A percentile compares a stretch with the other conserved stretches of the same genome.
Conservation (phyloP, 345 rosid genomes). For the Combretum micranthum region DNA sequence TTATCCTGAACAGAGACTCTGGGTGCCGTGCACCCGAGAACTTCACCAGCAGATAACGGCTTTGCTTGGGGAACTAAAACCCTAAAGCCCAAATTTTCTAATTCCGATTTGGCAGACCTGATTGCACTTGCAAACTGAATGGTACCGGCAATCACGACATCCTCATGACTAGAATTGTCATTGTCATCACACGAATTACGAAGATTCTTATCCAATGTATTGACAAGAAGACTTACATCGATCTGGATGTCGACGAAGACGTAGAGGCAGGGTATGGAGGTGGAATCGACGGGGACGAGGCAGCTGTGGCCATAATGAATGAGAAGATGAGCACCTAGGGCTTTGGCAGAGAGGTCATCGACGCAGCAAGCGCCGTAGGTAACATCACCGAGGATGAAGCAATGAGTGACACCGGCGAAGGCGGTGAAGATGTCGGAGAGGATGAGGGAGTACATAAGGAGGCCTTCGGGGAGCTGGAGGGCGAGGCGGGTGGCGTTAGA, state of each 20-base stretch:
- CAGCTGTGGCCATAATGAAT: constrained; percentile 95
- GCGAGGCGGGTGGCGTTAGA: constrained; percentile 61
- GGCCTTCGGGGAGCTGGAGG: constrained; percentile 85
- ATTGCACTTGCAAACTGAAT: constrained; percentile 85
- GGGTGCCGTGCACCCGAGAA: constrained; percentile 84
- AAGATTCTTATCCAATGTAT: constrained; percentile 49
- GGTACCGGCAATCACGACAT: constrained; percentile 67
- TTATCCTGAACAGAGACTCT: constrained; percentile 20
- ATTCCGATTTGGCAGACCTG: constrained; percentile 70
- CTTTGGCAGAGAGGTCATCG: constrained; percentile 71
- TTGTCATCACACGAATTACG: constrained; percentile 7
- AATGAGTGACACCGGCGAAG: constrained; percentile 54
- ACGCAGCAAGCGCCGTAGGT: constrained; percentile 94
- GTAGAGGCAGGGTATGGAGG: constrained; percentile 78
- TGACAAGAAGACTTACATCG: constrained; percentile 44
- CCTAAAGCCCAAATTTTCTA: constrained; percentile 53
- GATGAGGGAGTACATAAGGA: constrained; percentile 77
- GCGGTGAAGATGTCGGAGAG: constrained; percentile 84
- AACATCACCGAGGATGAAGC: constrained; percentile 84
- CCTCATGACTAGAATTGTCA: constrained; percentile 5
- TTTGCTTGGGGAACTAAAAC: constrained; percentile 87
- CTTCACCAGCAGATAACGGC: constrained; percentile 86
- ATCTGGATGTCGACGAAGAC: constrained; percentile 86
- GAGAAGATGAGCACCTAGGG: constrained; percentile 72
- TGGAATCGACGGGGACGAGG: constrained; percentile 72